These are phyloP conservation scores for Candida anglica DNA, from an alignment of 805 yeast species.

Conservation along the genomic window DNA sequence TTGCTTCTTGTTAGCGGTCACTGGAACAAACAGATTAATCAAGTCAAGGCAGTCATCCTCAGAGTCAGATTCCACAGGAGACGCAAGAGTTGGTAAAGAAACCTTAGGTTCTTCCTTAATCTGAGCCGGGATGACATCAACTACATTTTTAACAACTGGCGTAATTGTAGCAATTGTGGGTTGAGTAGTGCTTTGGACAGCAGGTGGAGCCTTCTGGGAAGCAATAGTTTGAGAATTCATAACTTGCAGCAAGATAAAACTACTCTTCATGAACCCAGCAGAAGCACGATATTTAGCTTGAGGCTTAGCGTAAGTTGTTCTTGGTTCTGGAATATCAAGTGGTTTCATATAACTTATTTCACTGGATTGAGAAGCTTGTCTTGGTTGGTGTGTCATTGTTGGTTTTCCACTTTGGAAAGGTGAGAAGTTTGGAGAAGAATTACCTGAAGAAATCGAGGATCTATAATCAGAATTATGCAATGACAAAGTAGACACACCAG, in stretches of 20 bases:
- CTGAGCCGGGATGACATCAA: not conserved
- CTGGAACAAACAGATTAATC: slow-evolving; percentile 6
- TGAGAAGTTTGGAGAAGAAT: slow-evolving; percentile 15
- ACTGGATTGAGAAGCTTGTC: slow-evolving; percentile 11
- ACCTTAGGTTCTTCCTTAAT: not conserved
- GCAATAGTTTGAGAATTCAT: too few relatives aligned
- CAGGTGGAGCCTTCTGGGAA: slow-evolving; percentile 1
- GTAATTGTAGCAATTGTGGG: not conserved
- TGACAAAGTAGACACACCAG: slow-evolving; percentile 32
- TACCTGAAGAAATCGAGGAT: slow-evolving; percentile 32
- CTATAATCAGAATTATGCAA: slow-evolving; percentile 36
- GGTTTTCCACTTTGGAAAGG: slow-evolving; percentile 10
- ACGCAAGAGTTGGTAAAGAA: too few relatives aligned
- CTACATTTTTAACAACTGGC: not conserved
- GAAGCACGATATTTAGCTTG: slow-evolving; percentile 24
- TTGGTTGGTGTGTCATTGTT: slow-evolving; percentile 9
- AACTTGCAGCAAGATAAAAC: slow-evolving; percentile 30
- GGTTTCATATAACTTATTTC: slow-evolving; percentile 16
- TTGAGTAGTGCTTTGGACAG: slow-evolving; percentile 2
- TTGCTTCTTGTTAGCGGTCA: not conserved
- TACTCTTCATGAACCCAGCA: slow-evolving; percentile 40
- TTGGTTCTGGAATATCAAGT: slow-evolving; percentile 9
- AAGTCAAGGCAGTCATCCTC: slow-evolving; percentile 6
- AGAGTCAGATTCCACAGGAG: not conserved
- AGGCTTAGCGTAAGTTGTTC: slow-evolving; percentile 4